Base-by-base conservation (phyloP, 768 basidiomycete genomes). In the Astraeus odoratus region DNA sequence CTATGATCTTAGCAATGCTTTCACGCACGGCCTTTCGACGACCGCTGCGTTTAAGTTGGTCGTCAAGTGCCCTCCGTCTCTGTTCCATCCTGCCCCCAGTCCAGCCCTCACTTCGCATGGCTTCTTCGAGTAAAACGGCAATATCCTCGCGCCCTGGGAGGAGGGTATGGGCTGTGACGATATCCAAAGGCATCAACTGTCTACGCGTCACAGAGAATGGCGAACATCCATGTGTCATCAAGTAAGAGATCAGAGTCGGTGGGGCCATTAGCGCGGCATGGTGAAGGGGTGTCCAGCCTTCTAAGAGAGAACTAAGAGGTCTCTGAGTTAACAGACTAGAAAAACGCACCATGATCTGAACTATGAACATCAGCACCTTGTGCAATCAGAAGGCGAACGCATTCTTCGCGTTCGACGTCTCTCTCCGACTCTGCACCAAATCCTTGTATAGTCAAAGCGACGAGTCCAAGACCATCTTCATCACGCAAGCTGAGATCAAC, bases 261-360 rank as follows among this genome's bases (percentile, higher is more conserved):
- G 95, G 92, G 10, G 90, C 81, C 29, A 89, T 70, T 42, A 98
- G 67, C 7, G 87, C 87, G 7, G 95, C 91, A 67, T 95, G 84
- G 57, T 97, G 95, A 10, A 99, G 72, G 3, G 94, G 82, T 8
- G 90, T 92, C 96, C 96, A 98, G 26, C 95, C 94, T 49, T 79
- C 93, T 96, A 55, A 46, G 37, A 49, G 38, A 36, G 3, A 33
- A 52, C 23, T 29, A 45, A 42, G 25, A 18, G 44, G 19, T 24
- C n/a, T 24, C 24, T 46, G 23, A 10, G 41, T 22, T 4, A 35
- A 31, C 18, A 25, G 50, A 26, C 16, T 8, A 20, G 35, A 44
- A 34, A 33, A n/a, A 62, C 75, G 34, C 52, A 85, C 86, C 76
- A 54, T 82, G 71, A 63, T 91, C 88, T 34, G 76, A 67, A 29